A percentile compares a stretch with the other conserved stretches of the same genome.
Conservation (phyloP, 768 basidiomycete species). For the Boletus rubroflammeus region DNA sequence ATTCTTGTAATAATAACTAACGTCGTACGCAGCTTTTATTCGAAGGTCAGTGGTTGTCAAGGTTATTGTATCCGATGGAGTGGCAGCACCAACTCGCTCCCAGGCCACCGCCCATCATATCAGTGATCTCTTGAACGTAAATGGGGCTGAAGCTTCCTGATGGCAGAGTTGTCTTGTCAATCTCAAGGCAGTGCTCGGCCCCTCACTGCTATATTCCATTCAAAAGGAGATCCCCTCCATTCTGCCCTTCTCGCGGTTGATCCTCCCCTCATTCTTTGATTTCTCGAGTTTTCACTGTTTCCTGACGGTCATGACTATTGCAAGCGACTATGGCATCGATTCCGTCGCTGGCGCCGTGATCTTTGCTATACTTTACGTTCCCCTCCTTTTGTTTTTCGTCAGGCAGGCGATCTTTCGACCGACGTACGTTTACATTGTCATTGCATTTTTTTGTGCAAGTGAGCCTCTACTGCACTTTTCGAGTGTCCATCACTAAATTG, state of each 20-base stretch:
- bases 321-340: slow-evolving; percentile 26
- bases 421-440: slow-evolving; percentile 28
- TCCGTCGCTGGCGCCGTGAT: slow-evolving; percentile 32
- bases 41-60: not conserved
- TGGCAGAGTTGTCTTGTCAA: not conserved
- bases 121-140: not conserved
- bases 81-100: not conserved
- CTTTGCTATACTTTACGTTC: slow-evolving; percentile 30
- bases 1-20: not conserved
- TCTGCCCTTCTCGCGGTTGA: slow-evolving; percentile 16
- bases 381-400: slow-evolving; percentile 24
- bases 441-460: slow-evolving; percentile 30
- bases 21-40: not conserved
- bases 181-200: slow-evolving; percentile 9
- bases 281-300: not conserved
- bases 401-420: slow-evolving; percentile 18
- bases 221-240: slow-evolving; percentile 9
- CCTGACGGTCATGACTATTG: slow-evolving; percentile 15
- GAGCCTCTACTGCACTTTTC: not conserved
- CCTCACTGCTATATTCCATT: not conserved
- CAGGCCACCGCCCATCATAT: not conserved
- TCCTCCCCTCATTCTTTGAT: not conserved
- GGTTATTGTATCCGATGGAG: not conserved
- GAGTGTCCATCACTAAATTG: not conserved
- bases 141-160: not conserved